phyloP scores from a whole-genome alignment of 495 filamentous ascomycete species.

The Terfezia claveryi region DNA sequence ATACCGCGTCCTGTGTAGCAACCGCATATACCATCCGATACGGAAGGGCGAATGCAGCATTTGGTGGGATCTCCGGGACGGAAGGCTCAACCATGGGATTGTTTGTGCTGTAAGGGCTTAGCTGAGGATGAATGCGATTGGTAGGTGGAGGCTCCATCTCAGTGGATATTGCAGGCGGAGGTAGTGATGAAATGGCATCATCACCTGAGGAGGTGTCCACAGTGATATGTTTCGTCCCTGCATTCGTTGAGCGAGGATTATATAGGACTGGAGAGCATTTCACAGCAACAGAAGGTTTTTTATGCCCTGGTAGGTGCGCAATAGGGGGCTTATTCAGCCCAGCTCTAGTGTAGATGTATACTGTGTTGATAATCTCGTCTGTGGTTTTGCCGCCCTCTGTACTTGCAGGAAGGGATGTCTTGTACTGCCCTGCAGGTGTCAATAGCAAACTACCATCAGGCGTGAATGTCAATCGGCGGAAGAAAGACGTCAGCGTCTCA shows the following conservation, averaged over 20 bases:
- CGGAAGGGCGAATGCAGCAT: slow-evolving; percentile 57
- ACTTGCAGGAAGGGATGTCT: slow-evolving; percentile 46
- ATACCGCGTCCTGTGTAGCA: slow-evolving; percentile 87
- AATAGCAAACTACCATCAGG: slow-evolving; percentile 89
- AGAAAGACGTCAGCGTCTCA: slow-evolving; percentile 93
- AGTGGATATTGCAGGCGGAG: slow-evolving; percentile 44
- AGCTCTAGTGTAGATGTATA: slow-evolving; percentile 92
- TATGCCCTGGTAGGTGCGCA: slow-evolving; percentile 91
- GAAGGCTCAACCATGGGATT: slow-evolving; percentile 12
- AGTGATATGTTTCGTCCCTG: slow-evolving; percentile 66
- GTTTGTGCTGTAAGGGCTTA: slow-evolving; percentile 31
- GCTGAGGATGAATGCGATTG: slow-evolving; percentile 22
- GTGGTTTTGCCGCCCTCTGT: slow-evolving; percentile 45
- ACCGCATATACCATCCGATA: slow-evolving; percentile 95
- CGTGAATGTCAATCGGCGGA: slow-evolving; percentile 79
- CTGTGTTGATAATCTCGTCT: slow-evolving; percentile 85
- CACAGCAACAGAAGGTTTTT: slow-evolving; percentile 93
- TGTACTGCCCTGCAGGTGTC: slow-evolving; percentile 90
- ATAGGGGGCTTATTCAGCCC: slow-evolving; percentile 95
- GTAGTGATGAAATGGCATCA: slow-evolving; percentile 59
- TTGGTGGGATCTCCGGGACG: slow-evolving; percentile 27
- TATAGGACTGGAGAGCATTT: slow-evolving; percentile 85
- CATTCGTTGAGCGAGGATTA: slow-evolving; percentile 44
- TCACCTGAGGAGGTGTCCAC: slow-evolving; percentile 80
- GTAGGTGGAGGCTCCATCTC: slow-evolving; percentile 62